Evolutionary conservation across 345 rosid species (phyloP), one percentile per base, ranked within the genome.

Genomic region (Eucalyptus pumila): DNA sequence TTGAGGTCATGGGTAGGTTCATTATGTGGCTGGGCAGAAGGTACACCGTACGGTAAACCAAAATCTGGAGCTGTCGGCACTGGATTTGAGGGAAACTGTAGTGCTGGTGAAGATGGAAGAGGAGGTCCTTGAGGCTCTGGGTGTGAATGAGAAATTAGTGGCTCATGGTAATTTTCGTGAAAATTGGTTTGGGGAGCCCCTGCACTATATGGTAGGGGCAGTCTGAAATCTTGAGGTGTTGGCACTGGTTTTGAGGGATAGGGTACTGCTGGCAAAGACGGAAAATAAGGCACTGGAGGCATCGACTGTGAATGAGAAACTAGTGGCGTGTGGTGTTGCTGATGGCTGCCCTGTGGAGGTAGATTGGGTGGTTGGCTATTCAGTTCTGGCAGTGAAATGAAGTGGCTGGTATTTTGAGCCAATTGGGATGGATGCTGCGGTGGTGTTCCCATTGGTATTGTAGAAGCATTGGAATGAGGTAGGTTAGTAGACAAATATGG

Each of bases 371-470:
- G 85, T 47, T 89, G 56, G 83, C 69, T 62, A 88, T 88, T 89
- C 85, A 86, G 48, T 86, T 90, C 93, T 32, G 87, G 91, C 49
- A 86, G 89, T 23, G 89, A 89, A 88, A 86, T 17, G 15, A 90
- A 86, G 80, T 91, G 88, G 8, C 58, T 16, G 47, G 42, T 9
- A 26, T 69, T 90, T 51, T 88, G 89, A 24, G 89, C 87, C 34
- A 88, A 42, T 40, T 89, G 94, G 80, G 86, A 49, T 13, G 91
- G 90, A 88, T 89, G 88, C 60, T 72, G 94, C 13, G 92, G 92
- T 27, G 92, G 91, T 58, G 88, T 90, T 89, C 92, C 91, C 69
- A 90, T 54, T 52, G 87, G 81, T 32, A 49, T 58, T 34, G 90
- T 90, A 40, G 76, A 89, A 80, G 91, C 87, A 89, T 50, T 85